Evolutionary conservation across 2,329 filamentous ascomycete genomes (phyloP).

Genomic region (Cordyceps fumosorosea): DNA sequence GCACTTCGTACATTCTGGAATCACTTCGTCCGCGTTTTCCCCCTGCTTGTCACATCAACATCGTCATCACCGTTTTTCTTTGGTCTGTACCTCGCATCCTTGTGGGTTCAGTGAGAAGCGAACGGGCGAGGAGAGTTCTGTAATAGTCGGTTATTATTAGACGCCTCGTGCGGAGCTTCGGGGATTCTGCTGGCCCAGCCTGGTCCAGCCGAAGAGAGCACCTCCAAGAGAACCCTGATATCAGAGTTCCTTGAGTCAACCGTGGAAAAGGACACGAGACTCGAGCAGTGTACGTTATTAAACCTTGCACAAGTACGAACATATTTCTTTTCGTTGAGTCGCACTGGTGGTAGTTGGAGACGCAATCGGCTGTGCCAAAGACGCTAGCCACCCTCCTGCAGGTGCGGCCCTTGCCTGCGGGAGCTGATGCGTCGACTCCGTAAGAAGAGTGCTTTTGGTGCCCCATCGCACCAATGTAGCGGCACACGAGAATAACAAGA

Average conservation of each 20-base stretch:
- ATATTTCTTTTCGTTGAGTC: background rate
- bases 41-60: conserved; percentile 3
- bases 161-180: conserved; percentile 3
- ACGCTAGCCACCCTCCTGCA: background rate
- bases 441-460: background rate
- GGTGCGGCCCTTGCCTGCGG: background rate
- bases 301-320: background rate
- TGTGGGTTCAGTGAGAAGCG: conserved; percentile 1
- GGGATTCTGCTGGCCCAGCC: background rate
- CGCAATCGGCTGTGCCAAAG: background rate
- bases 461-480: conserved; percentile 3
- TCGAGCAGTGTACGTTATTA: background rate
- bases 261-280: background rate
- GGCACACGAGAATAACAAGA: conserved; percentile 8
- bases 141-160: conserved; percentile 1
- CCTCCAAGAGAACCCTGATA: background rate
- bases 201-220: background rate
- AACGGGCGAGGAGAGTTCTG: background rate
- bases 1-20: background rate
- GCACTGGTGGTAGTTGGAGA: background rate
- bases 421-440: background rate
- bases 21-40: background rate
- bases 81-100: background rate
- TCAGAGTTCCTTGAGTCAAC: background rate
- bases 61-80: conserved; percentile 7